These are phyloP conservation scores for Theobroma grandiflorum DNA, from an alignment of 441 rosid genomes.

Conservation along the genomic window DNA sequence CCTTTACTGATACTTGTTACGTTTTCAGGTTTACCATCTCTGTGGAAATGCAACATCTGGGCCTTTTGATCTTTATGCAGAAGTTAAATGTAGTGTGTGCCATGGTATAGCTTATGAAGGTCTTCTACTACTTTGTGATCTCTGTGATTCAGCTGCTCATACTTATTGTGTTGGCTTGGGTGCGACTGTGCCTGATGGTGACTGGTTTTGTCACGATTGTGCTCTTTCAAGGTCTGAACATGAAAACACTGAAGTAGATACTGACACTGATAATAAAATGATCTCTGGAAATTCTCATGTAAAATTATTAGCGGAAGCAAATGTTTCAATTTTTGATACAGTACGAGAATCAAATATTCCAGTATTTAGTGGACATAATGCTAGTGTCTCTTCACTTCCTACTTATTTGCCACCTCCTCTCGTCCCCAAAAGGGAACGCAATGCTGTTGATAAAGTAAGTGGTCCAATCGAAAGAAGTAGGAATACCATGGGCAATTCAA, in stretches of 20 bases:
- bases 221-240: constrained; percentile 50
- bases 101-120: constrained; percentile 41
- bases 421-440: constrained; percentile 10
- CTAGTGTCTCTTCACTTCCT: neutral
- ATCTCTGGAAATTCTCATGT: constrained; percentile 15
- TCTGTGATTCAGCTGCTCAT: constrained; percentile 63
- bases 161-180: constrained; percentile 65
- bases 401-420: constrained; percentile 6
- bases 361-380: neutral
- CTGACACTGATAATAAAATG: constrained; percentile 24
- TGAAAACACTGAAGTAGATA: constrained; percentile 35
- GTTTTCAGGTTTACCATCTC: constrained; percentile 45
- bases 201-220: constrained; percentile 73
- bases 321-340: constrained; percentile 40
- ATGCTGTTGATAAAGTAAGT: constrained; percentile 27
- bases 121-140: constrained; percentile 63
- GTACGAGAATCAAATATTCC: constrained; percentile 31
- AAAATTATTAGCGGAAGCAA: neutral
- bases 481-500: constrained; percentile 25
- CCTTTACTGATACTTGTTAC: neutral
- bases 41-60: constrained; percentile 40
- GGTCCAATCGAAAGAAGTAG: constrained; percentile 15
- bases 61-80: constrained; percentile 47
- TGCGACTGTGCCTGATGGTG: constrained; percentile 59
- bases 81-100: constrained; percentile 50